A percentile compares a stretch with the other conserved stretches of the same genome.
These are phyloP conservation scores for Pichia sp. DNA, from an alignment of 1,139 yeast genomes.

Conservation along the genomic window DNA sequence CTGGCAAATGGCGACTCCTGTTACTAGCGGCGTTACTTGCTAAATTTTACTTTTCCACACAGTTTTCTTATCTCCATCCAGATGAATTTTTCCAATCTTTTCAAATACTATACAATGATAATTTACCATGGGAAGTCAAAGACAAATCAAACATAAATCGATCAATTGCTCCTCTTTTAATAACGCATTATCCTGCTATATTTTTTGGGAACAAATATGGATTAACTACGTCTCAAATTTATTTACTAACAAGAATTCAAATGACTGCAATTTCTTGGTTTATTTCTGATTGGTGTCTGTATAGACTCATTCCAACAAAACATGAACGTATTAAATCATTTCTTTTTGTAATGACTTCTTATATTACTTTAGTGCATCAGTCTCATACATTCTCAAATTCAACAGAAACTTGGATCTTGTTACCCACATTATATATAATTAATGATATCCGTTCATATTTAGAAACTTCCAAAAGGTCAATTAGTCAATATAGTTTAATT, in stretches of 20 bases:
- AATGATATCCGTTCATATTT: constrained; percentile 37
- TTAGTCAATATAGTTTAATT: not conserved
- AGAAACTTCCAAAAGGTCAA: constrained; percentile 14
- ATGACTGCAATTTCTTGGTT: constrained; percentile 55
- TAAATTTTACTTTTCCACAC: constrained; percentile 47
- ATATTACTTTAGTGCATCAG: constrained; percentile 74
- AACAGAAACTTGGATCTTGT: constrained; percentile 65
- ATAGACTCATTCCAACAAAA: constrained; percentile 46
- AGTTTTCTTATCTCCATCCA: constrained; percentile 88
- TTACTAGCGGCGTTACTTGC: constrained; percentile 32
- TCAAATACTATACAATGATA: constrained; percentile 59
- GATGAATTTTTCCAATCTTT: constrained; percentile 94
- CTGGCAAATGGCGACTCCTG: constrained; percentile 31
- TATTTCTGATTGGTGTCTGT: constrained; percentile 46
- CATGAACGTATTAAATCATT: constrained; percentile 60
- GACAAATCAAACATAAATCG: constrained; percentile 53
- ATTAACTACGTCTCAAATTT: constrained; percentile 41
- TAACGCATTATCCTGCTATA: constrained; percentile 67
- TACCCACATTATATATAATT: constrained; percentile 48
- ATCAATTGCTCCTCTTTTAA: constrained; percentile 63
- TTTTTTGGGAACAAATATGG: constrained; percentile 28
- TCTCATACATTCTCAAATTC: constrained; percentile 87
- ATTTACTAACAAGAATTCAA: constrained; percentile 54
- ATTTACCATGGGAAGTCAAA: constrained; percentile 81
- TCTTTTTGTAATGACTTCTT: constrained; percentile 68